Conservation (phyloP, 2,329 filamentous ascomycete genomes). For the Amylocarpus encephaloides region DNA sequence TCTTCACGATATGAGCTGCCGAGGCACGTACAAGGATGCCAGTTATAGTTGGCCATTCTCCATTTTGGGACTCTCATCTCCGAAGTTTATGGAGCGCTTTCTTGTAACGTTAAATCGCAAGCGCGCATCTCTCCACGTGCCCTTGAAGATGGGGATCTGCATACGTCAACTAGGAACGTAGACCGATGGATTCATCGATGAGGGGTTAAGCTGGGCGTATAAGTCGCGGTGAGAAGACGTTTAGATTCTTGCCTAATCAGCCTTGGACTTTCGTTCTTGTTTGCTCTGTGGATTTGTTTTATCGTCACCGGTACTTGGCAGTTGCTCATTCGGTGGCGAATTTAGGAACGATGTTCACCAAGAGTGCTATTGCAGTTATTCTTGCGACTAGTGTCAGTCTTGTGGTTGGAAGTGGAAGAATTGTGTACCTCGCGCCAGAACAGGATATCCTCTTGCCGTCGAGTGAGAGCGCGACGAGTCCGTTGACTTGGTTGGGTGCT, state of each 20-base stretch:
- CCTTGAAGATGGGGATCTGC: background rate
- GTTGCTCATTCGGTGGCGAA: too few species aligned
- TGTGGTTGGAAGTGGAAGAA: background rate
- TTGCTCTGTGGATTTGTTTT: too few species aligned
- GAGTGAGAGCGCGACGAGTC: conserved; percentile 34
- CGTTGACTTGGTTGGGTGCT: conserved; percentile 44
- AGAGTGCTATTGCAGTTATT: background rate
- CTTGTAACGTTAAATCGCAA: background rate
- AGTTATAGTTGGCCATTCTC: conserved; percentile 1
- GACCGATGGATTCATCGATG: too few species aligned
- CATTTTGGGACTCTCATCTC: background rate
- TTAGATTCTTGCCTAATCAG: too few species aligned
- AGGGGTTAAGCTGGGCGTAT: too few species aligned
- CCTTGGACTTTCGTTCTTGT: too few species aligned
- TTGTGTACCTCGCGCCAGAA: conserved; percentile 23
- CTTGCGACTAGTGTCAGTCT: background rate
- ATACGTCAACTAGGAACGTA: too few species aligned
- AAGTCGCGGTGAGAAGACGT: too few species aligned
- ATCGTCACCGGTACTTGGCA: too few species aligned
- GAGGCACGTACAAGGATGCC: too few species aligned
- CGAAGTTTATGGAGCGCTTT: background rate
- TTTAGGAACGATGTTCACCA: background rate
- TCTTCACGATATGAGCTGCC: too few species aligned
- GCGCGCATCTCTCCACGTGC: background rate
- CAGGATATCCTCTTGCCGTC: conserved; percentile 32